These are phyloP conservation scores for Leccinum ochraceum DNA, from an alignment of 768 basidiomycete genomes.

Conservation along the genomic window DNA sequence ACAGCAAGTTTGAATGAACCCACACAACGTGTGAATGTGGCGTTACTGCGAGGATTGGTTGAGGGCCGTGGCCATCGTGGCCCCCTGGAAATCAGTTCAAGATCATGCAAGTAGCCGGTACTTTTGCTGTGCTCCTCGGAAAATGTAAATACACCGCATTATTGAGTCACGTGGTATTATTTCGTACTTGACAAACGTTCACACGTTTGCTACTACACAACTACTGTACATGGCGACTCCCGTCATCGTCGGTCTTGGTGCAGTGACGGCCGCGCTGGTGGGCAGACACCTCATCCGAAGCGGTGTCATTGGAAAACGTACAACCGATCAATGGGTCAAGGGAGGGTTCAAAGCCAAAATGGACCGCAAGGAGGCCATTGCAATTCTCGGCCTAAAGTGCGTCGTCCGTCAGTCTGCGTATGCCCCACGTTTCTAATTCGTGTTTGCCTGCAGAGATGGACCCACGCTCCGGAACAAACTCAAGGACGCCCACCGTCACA, in stretches of 20 bases:
- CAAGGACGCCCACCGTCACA: slow-evolving; percentile 94
- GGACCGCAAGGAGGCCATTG: slow-evolving; percentile 82
- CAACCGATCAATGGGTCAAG: slow-evolving; percentile 78
- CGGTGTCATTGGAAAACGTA: slow-evolving; percentile 54
- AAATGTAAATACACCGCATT: too few relatives aligned
- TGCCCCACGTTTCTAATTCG: neutral
- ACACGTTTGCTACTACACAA: too few relatives aligned
- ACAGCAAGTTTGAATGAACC: neutral
- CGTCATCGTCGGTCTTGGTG: slow-evolving; percentile 72
- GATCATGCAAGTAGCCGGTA: slow-evolving; percentile 25
- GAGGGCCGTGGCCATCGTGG: too few relatives aligned
- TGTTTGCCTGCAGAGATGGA: slow-evolving; percentile 31
- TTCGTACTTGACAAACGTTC: neutral
- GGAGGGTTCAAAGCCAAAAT: slow-evolving; percentile 88
- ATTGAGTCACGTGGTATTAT: neutral
- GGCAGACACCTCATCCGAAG: slow-evolving; percentile 71
- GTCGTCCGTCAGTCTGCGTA: slow-evolving; percentile 47
- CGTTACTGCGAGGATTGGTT: slow-evolving; percentile 63
- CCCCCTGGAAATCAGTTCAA: too few relatives aligned
- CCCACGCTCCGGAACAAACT: slow-evolving; percentile 68
- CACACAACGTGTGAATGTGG: slow-evolving; percentile 36
- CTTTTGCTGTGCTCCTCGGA: slow-evolving; percentile 54
- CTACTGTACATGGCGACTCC: slow-evolving; percentile 67
- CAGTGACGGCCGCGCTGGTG: slow-evolving; percentile 63
- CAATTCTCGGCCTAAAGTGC: slow-evolving; percentile 90